Evolutionary conservation across 108 stramenopile species (phyloP).

Genomic region (Cyclotella sp.): DNA sequence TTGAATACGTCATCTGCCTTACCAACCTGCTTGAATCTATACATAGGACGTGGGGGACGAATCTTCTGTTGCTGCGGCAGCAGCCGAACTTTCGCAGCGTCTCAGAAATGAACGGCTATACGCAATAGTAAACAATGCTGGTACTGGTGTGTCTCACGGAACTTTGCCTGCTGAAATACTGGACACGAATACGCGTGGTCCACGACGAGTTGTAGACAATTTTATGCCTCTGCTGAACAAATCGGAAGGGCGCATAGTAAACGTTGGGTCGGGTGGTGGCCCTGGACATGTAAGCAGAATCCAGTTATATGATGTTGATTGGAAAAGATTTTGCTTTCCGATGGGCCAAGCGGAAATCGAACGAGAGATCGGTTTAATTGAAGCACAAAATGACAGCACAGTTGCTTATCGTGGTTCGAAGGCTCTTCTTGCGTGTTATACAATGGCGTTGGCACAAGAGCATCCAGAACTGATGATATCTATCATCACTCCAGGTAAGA

Average conservation of each 20-base stretch:
- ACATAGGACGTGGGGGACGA: constrained; percentile 49
- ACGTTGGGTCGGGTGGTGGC: constrained; percentile 65
- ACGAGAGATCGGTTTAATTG: constrained; percentile 28
- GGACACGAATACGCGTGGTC: constrained; percentile 65
- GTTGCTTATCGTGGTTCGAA: constrained; percentile 61
- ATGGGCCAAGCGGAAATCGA: constrained; percentile 53
- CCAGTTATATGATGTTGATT: constrained; percentile 6
- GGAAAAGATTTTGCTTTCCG: constrained; percentile 31
- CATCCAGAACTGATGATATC: constrained; percentile 58
- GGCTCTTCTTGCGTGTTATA: constrained; percentile 65
- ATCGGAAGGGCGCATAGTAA: constrained; percentile 62
- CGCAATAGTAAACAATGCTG: constrained; percentile 80
- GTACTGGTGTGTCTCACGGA: constrained; percentile 52
- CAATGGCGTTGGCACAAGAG: constrained; percentile 50
- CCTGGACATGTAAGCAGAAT: constrained; percentile 43
- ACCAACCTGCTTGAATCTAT: not conserved
- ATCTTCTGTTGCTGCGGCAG: constrained; percentile 58
- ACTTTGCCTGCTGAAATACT: constrained; percentile 47
- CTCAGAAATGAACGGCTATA: constrained; percentile 45
- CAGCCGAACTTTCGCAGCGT: constrained; percentile 35
- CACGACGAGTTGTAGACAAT: constrained; percentile 60
- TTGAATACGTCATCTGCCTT: not conserved
- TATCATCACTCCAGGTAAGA: constrained; percentile 54
- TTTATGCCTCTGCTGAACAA: constrained; percentile 54
- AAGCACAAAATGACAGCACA: constrained; percentile 17